phyloP scores from a whole-genome alignment of 805 yeast species.

The Sugiyamaella valdiviana region DNA sequence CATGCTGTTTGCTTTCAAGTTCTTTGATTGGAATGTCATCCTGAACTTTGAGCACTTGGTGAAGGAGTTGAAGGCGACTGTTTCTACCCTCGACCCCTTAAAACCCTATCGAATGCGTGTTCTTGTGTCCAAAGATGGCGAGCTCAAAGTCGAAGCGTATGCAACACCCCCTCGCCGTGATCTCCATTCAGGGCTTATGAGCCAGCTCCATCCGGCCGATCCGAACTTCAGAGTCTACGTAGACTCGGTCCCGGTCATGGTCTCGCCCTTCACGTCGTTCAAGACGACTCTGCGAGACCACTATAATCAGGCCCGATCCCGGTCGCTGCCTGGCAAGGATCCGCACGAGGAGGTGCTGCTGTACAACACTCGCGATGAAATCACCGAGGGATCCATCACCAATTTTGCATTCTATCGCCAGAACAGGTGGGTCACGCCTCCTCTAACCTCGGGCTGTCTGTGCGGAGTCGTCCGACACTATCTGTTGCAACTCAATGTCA shows the following conservation, averaged over 20 bases:
- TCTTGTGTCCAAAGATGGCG: slow-evolving; percentile 35
- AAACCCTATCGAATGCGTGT: slow-evolving; percentile 46
- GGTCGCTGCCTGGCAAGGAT: slow-evolving; percentile 33
- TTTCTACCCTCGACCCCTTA: slow-evolving; percentile 23
- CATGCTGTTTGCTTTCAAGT: slow-evolving; percentile 46
- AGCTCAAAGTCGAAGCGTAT: slow-evolving; percentile 34
- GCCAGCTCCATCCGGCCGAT: slow-evolving; percentile 17
- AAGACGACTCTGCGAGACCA: slow-evolving; percentile 71
- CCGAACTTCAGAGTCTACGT: slow-evolving; percentile 56
- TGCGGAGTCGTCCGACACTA: slow-evolving; percentile 75
- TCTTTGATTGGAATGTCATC: slow-evolving; percentile 46
- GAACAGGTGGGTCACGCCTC: slow-evolving; percentile 74
- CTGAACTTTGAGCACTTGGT: slow-evolving; percentile 42
- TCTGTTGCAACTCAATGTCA: slow-evolving; percentile 46
- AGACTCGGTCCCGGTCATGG: slow-evolving; percentile 46
- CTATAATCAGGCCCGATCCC: slow-evolving; percentile 55
- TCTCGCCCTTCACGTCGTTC: slow-evolving; percentile 76
- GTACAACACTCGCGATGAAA: slow-evolving; percentile 49
- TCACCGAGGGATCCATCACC: slow-evolving; percentile 80
- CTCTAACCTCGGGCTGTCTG: slow-evolving; percentile 67
- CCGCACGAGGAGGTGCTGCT: slow-evolving; percentile 59
- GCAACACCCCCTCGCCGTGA: slow-evolving; percentile 27
- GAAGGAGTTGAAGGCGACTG: slow-evolving; percentile 35
- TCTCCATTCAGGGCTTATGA: slow-evolving; percentile 27
- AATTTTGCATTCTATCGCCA: slow-evolving; percentile 60